Conservation (phyloP, 225 moss, liverwort and hornwort genomes). For the Neckera pumila region DNA sequence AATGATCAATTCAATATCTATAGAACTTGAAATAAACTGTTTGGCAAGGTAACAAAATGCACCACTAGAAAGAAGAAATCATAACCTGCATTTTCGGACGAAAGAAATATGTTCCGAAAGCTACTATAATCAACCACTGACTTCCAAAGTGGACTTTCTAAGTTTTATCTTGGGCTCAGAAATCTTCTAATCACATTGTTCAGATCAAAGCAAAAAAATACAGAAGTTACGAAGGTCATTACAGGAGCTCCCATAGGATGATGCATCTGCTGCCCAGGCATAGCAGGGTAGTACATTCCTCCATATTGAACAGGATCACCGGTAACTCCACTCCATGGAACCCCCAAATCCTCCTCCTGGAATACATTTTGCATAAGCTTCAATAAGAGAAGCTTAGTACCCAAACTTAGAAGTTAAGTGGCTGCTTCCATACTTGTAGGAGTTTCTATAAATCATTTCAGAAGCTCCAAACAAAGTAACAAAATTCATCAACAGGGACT, state of each 20-base stretch:
- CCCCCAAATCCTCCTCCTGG: slow-evolving; percentile 81
- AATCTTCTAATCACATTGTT: neutral
- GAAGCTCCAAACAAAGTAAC: neutral
- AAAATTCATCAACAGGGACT: neutral
- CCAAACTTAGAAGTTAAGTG: neutral
- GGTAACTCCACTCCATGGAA: slow-evolving; percentile 66
- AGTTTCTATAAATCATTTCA: neutral
- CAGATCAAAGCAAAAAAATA: neutral
- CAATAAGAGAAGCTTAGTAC: neutral
- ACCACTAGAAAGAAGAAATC: neutral
- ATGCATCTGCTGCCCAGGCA: slow-evolving; percentile 59
- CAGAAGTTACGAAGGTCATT: neutral
- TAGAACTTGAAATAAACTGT: neutral
- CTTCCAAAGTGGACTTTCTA: neutral
- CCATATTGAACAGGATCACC: slow-evolving; percentile 67
- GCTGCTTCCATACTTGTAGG: neutral
- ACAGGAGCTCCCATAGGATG: slow-evolving; percentile 68
- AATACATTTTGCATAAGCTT: neutral
- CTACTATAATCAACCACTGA: neutral
- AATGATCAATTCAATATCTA: neutral
- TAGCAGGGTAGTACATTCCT: slow-evolving; percentile 62
- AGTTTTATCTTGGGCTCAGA: neutral
- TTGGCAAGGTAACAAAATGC: neutral
- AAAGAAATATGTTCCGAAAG: neutral
- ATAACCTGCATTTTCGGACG: neutral